Evolutionary conservation across 805 yeast species (phyloP).

Genomic region (Candida suzukii): DNA sequence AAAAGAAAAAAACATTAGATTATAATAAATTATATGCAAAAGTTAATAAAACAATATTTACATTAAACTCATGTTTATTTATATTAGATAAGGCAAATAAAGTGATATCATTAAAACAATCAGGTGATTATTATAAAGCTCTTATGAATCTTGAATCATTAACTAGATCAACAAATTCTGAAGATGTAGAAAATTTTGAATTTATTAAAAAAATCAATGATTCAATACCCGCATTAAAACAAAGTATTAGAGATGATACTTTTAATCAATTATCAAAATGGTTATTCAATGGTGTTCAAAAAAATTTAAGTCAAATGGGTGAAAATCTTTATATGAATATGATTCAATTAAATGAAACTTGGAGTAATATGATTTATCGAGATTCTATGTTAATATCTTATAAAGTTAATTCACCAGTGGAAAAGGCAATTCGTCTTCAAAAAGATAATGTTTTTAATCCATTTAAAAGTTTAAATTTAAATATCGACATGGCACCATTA

Average conservation of each 20-base stretch:
- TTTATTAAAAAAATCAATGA: slow-evolving; percentile 68
- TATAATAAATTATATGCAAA: slow-evolving; percentile 58
- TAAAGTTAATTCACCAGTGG: slow-evolving; percentile 83
- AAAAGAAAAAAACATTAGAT: slow-evolving; percentile 53
- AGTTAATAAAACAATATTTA: slow-evolving; percentile 63
- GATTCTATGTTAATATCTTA: slow-evolving; percentile 43
- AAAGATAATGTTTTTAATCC: slow-evolving; percentile 35
- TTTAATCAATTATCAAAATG: slow-evolving; percentile 59
- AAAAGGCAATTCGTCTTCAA: slow-evolving; percentile 59
- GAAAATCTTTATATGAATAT: slow-evolving; percentile 47
- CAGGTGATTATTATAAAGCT: slow-evolving; percentile 76
- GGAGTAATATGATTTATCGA: slow-evolving; percentile 43
- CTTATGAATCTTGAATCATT: slow-evolving; percentile 75
- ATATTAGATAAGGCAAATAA: slow-evolving; percentile 82
- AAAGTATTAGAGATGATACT: slow-evolving; percentile 68
- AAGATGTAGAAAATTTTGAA: slow-evolving; percentile 58
- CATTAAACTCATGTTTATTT: slow-evolving; percentile 67
- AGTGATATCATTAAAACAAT: slow-evolving; percentile 72
- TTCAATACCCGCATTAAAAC: slow-evolving; percentile 70
- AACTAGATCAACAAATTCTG: slow-evolving; percentile 55
- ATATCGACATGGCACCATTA: slow-evolving; percentile 61
- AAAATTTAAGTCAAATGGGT: slow-evolving; percentile 55
- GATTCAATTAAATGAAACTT: slow-evolving; percentile 46
- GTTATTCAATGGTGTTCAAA: slow-evolving; percentile 54
- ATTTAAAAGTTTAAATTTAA: slow-evolving; percentile 36